Base-by-base conservation (phyloP, 495 filamentous ascomycete genomes). In the Terfezia boudieri region DNA sequence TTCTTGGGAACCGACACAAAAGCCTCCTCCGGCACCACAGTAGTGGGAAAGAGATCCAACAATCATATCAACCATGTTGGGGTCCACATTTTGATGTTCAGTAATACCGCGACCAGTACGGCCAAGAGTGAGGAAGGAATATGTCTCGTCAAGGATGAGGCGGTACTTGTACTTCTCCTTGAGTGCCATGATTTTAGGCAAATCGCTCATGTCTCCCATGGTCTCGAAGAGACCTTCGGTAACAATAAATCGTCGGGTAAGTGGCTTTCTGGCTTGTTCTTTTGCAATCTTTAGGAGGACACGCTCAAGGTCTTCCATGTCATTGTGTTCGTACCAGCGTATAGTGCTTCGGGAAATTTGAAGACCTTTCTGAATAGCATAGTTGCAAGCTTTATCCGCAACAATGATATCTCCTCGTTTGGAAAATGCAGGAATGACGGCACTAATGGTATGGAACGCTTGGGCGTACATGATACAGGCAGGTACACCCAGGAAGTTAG, bases 361-460 rank as follows among this genome's bases (percentile, higher is more conserved):
- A 8, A 99, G 74, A 48, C 92, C 90, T 68, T 88, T 90, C 51
- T 89, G 81, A 60, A 95, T 87, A 8, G 92, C 82, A 71, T 82
- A 96, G 67, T 89, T 95, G 59, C 89, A 83, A 17, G 87, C 85
- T 60, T 80, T 83, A 68, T 99, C 90, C n/a, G 90, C 90, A 43
- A 99, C 86, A 58, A 99, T 96, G 61, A 99, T 84, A 67, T 99
- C 90, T 5, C 92, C 92, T 59, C 90, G 74, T 74, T 99, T 99
- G 58, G 82, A 87, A 64, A 99, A 99, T 4, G 88, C 81, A 5
- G 90, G 92, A 51, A 99, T 93, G 51, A 96, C 87, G 65, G 80
- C 84, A 0, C 82, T 84, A 55, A 96, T 93, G 37, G 90, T 94
- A 7, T 83, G 88, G 64, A 99, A 95, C 0, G 87, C 81, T 62